Evolutionary conservation across 2,329 filamentous ascomycete species (phyloP).

Genomic region (Aspergillus fumigatiaffinis): DNA sequence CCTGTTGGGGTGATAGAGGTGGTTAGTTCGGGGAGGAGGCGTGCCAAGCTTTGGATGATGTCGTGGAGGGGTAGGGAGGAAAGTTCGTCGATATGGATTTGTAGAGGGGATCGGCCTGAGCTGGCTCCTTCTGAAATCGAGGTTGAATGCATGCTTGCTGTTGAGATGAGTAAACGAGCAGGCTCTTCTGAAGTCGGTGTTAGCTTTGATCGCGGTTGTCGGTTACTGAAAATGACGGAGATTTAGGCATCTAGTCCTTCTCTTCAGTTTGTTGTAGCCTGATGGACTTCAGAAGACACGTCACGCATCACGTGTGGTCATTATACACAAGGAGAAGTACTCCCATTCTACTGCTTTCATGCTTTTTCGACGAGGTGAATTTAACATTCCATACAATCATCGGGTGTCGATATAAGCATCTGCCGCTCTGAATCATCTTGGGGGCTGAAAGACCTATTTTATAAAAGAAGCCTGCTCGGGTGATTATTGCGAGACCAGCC

Average conservation of each 20-base stretch:
- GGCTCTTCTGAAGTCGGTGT: neutral
- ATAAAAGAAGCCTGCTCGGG: too few relatives aligned
- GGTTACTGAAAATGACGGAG: too few relatives aligned
- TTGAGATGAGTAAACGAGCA: neutral
- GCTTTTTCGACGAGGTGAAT: too few relatives aligned
- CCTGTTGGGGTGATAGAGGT: constrained; percentile 8
- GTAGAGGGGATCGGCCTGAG: neutral
- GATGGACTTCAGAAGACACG: too few relatives aligned
- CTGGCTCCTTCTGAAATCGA: neutral
- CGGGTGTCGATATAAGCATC: too few relatives aligned
- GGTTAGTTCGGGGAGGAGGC: constrained; percentile 12
- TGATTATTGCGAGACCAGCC: too few relatives aligned
- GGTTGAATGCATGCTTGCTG: neutral
- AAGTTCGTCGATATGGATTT: constrained; percentile 12
- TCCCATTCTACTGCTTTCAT: neutral
- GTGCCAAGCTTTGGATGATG: constrained; percentile 8
- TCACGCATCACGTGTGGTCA: neutral
- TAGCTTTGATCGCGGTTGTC: neutral
- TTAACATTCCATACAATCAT: too few relatives aligned
- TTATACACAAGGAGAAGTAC: neutral
- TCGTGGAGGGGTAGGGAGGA: constrained; percentile 5
- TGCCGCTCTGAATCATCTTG: too few relatives aligned
- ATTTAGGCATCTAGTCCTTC: too few relatives aligned
- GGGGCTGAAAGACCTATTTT: too few relatives aligned
- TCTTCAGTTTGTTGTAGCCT: neutral